These are phyloP conservation scores for Sequoiadendron giganteum DNA, from an alignment of 75 land plant species.

Conservation along the genomic window DNA sequence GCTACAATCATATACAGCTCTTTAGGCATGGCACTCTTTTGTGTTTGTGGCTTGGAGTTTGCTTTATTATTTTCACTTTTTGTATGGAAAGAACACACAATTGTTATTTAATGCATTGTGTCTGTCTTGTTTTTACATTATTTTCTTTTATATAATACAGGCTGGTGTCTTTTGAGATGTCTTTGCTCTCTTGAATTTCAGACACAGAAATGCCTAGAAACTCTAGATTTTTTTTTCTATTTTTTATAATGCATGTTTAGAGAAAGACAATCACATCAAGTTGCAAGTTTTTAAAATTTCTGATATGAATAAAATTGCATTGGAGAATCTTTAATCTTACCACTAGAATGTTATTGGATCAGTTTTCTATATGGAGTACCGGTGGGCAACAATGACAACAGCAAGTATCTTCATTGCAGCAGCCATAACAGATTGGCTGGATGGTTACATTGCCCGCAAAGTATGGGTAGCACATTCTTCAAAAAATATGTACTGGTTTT, in stretches of 20 bases:
- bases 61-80: neutral
- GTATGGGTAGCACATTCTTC: conserved; percentile 23
- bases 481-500: neutral
- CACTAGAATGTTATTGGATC: neutral
- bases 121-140: neutral
- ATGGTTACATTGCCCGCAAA: conserved; percentile 94
- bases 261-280: neutral
- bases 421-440: conserved; percentile 94
- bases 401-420: conserved; percentile 82
- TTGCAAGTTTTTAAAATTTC: neutral
- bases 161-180: neutral
- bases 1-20: neutral
- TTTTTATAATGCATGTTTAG: neutral
- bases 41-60: neutral
- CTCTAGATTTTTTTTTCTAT: neutral
- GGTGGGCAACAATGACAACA: conserved; percentile 82
- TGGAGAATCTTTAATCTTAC: neutral
- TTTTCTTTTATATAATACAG: neutral
- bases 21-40: neutral
- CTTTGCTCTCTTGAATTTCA: neutral
- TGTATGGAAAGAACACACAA: neutral
- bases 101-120: neutral
- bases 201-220: neutral
- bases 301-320: neutral
- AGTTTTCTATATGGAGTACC: conserved; percentile 69